Conservation (phyloP, 2,329 filamentous ascomycete species). For the Phyllosticta citrichinensis region DNA sequence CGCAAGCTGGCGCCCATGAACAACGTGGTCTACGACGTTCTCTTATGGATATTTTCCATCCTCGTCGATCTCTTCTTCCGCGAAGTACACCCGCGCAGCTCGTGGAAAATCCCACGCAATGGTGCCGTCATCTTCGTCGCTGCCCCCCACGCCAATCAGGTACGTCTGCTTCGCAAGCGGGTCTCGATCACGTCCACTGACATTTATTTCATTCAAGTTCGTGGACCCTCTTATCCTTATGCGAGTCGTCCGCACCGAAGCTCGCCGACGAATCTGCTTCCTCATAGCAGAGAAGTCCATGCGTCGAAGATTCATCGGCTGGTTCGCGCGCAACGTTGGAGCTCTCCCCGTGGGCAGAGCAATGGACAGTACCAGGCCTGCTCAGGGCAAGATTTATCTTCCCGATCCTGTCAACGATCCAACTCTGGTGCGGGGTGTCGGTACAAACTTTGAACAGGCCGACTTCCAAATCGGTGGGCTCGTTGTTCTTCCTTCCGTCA, state of each 20-base stretch:
- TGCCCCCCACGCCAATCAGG: slow-evolving; percentile 92
- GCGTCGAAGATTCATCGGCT: slow-evolving; percentile 78
- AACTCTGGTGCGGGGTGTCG: slow-evolving; percentile 66
- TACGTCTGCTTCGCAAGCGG: slow-evolving; percentile 30
- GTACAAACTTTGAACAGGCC: slow-evolving; percentile 66
- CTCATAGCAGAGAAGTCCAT: slow-evolving; percentile 95
- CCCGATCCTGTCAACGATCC: slow-evolving; percentile 81
- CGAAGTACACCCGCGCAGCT: slow-evolving; percentile 87
- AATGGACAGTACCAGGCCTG: slow-evolving; percentile 77
- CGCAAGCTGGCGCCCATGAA: slow-evolving; percentile 10
- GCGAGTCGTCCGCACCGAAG: slow-evolving; percentile 77
- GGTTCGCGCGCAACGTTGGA: slow-evolving; percentile 72
- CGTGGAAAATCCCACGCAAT: slow-evolving; percentile 84
- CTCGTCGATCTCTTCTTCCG: slow-evolving; percentile 95
- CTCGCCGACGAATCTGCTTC: slow-evolving; percentile 79
- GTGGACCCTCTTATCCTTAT: slow-evolving; percentile 92
- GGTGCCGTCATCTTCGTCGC: slow-evolving; percentile 93
- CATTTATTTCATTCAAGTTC: slow-evolving; percentile 48
- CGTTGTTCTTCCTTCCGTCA: slow-evolving; percentile 75
- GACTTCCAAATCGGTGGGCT: slow-evolving; percentile 71
- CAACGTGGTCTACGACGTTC: slow-evolving; percentile 10
- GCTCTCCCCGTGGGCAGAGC: slow-evolving; percentile 89
- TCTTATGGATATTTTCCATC: slow-evolving; percentile 64
- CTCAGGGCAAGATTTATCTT: slow-evolving; percentile 71
- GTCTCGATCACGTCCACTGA: not conserved